Base-by-base conservation (phyloP, 768 basidiomycete species). In the Suillus plorans region DNA sequence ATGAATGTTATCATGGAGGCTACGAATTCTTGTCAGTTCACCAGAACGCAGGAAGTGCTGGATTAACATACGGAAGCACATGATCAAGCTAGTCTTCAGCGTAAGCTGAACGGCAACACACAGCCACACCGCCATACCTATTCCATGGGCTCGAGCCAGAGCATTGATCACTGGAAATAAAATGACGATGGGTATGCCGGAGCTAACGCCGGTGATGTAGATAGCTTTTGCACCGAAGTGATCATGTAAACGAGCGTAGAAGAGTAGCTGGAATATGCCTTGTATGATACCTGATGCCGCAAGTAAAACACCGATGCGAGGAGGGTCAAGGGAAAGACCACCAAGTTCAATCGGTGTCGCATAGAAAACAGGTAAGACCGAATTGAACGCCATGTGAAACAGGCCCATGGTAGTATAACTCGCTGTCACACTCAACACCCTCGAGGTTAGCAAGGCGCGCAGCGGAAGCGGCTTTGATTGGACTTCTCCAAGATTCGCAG, bases 401-500 rank as follows among this genome's bases (percentile, higher is more conserved):
- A 91, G 78, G 5, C 89, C 82, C 28, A 88, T 79, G 36, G 76
- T 73, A 7, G 85, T 85, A 71, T 92, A 92, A 70, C 87, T 89
- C 13, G 78, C 77, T 6, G 84, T 81, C 14, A 88, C 82, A 53
- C 87, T 73, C 28, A 89, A 67, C 2, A 92, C 88, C 18, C 77
- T 81, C 4, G 77, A 80, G 20, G 80, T 84, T 28, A 90, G 77
- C 56, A 89, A 77, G 5, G 78, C 73, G 36, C 80, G 78, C 36
- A 90, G 74, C 3, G 87, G 79, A 60, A 83, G 69, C 0, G 81
- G 82, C 20, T 52, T 28, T 18, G 50, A 9, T 52, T 28, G 28
- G 8, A 20, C 52, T 53, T 53, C 52, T 53, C 10, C 52, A 20
- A 20, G 2, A 12, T 34, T 12, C 10, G 18, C 31, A 41, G 20